Conservation (phyloP, 2,329 filamentous ascomycete genomes). For the Cytospora schulzeri region DNA sequence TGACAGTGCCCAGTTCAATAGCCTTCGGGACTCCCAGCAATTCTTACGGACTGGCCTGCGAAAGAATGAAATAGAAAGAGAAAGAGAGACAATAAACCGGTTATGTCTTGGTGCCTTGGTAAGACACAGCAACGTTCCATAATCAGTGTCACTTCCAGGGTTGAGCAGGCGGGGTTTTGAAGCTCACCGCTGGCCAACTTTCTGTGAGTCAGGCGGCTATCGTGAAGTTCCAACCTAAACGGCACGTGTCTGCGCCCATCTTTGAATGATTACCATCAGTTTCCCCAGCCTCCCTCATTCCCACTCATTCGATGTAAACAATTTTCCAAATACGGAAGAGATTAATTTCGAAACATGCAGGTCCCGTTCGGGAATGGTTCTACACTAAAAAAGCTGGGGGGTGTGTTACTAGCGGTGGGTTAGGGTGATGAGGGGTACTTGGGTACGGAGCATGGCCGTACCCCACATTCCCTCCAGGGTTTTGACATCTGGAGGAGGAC, state of each 20-base stretch:
- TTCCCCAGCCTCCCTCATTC: slow-evolving; percentile 24
- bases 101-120: neutral
- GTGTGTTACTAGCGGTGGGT: slow-evolving; percentile 18
- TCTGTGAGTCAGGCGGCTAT: slow-evolving; percentile 14
- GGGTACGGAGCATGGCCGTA: neutral
- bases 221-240: slow-evolving; percentile 12
- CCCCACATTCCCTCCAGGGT: neutral
- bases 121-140: slow-evolving; percentile 14
- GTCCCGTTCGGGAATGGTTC: neutral
- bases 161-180: slow-evolving; percentile 5
- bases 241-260: slow-evolving; percentile 16
- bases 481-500: neutral
- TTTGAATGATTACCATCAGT: neutral
- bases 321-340: slow-evolving; percentile 11
- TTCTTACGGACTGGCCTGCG: neutral
- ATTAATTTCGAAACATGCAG: slow-evolving; percentile 10
- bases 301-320: slow-evolving; percentile 20
- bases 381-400: neutral
- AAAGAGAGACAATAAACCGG: neutral
- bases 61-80: too few species aligned
- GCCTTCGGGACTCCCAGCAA: too few species aligned
- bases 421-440: slow-evolving; percentile 14
- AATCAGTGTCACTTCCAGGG: neutral
- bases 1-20: neutral
- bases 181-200: slow-evolving; percentile 14